A percentile compares a stretch with the other conserved stretches of the same genome.
Evolutionary conservation across 805 yeast genomes (phyloP).

Genomic region (Spathaspora gorwiae): DNA sequence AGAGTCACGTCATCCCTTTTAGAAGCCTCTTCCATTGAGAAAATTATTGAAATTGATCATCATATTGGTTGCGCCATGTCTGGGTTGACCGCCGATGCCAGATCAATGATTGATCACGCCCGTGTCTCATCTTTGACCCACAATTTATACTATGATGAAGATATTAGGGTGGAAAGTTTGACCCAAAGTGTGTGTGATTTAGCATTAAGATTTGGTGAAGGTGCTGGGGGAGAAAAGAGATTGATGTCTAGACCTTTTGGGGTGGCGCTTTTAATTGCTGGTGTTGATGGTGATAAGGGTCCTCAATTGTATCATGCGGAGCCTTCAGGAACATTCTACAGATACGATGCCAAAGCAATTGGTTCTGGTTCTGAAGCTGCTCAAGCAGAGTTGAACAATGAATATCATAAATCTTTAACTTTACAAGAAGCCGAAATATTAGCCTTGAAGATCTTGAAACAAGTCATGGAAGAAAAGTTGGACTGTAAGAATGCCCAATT

Average conservation of each 20-base stretch:
- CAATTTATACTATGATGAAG: constrained; percentile 84
- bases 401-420: constrained; percentile 89
- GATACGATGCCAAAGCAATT: constrained; percentile 97
- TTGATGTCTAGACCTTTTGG: constrained; percentile 98
- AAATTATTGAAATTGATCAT: constrained; percentile 87
- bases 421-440: constrained; percentile 88
- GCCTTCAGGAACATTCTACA: constrained; percentile 96
- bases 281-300: constrained; percentile 87
- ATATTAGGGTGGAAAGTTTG: constrained; percentile 84
- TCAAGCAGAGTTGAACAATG: constrained; percentile 94
- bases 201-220: constrained; percentile 95
- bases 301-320: constrained; percentile 98
- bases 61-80: constrained; percentile 99
- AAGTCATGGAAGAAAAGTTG: constrained; percentile 98
- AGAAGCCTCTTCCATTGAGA: constrained; percentile 91
- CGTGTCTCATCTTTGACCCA: constrained; percentile 86
- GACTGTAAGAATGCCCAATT: constrained; percentile 94
- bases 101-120: constrained; percentile 98
- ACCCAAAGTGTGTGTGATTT: constrained; percentile 97
- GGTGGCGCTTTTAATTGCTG: constrained; percentile 94
- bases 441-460: constrained; percentile 84
- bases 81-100: constrained; percentile 97
- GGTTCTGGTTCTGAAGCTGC: constrained; percentile 99
- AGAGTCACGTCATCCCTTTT: constrained; percentile 89
- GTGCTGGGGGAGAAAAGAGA: constrained; percentile 92